Evolutionary conservation across 805 yeast species (phyloP).

Genomic region (Lachancea sp.): DNA sequence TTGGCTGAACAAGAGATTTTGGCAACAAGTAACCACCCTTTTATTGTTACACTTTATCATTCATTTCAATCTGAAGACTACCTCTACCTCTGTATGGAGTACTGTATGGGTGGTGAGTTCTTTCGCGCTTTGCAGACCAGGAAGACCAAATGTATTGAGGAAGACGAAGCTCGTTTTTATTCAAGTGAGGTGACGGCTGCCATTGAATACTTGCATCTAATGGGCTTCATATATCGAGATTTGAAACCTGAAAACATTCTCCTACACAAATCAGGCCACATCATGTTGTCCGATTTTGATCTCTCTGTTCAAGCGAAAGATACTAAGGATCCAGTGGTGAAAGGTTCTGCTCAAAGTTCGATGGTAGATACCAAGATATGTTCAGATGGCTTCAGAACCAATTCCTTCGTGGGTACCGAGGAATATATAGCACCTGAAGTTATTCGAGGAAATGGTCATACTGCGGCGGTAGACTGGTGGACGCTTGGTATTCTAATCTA

Average conservation of each 20-base stretch:
- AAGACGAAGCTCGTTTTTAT: constrained; percentile 85
- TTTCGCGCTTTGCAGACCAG: constrained; percentile 93
- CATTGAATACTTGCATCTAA: constrained; percentile 84
- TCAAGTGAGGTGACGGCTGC: constrained; percentile 98
- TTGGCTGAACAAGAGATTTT: constrained; percentile 94
- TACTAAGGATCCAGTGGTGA: constrained; percentile 56
- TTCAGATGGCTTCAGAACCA: constrained; percentile 92
- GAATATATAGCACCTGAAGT: constrained; percentile 99
- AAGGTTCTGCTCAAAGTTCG: constrained; percentile 31
- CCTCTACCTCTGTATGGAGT: constrained; percentile 93
- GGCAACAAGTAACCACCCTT: constrained; percentile 94
- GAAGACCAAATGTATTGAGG: constrained; percentile 75
- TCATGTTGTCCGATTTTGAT: constrained; percentile 96
- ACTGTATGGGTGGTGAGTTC: constrained; percentile 99
- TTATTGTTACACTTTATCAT: constrained; percentile 91
- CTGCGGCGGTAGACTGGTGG: constrained; percentile 99
- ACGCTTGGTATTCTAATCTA: constrained; percentile 87
- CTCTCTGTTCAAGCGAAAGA: constrained; percentile 81
- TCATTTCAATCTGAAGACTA: constrained; percentile 93
- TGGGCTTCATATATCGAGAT: constrained; percentile 97
- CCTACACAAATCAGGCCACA: constrained; percentile 94
- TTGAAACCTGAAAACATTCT: constrained; percentile 93
- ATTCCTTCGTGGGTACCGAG: constrained; percentile 97
- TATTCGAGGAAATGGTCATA: constrained; percentile 93
- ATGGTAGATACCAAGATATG: constrained; percentile 84